These are phyloP conservation scores for Zygosaccharomyces pseudorouxii DNA, from an alignment of 805 yeast genomes.

Conservation along the genomic window DNA sequence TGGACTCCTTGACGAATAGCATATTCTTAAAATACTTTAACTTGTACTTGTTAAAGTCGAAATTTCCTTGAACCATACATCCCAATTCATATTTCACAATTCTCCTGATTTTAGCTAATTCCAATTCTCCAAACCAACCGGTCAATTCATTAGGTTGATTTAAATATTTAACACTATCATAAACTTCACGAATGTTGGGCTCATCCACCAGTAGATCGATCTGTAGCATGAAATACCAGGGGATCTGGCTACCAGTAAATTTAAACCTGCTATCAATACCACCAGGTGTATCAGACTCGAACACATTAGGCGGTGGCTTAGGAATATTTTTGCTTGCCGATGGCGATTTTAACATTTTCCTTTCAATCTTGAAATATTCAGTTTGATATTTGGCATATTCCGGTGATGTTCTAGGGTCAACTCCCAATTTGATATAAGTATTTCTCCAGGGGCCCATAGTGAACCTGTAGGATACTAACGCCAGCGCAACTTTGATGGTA, in stretches of 20 bases:
- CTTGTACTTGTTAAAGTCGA: constrained; percentile 40
- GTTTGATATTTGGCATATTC: constrained; percentile 67
- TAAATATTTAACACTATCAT: constrained; percentile 46
- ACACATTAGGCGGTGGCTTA: constrained; percentile 30
- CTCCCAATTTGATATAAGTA: constrained; percentile 71
- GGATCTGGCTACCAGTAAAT: constrained; percentile 69
- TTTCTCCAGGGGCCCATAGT: constrained; percentile 95
- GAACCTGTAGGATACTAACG: constrained; percentile 76
- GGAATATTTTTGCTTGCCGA: constrained; percentile 31
- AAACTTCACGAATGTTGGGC: constrained; percentile 48
- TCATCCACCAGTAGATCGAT: constrained; percentile 70
- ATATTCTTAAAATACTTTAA: constrained; percentile 40
- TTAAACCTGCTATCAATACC: constrained; percentile 46
- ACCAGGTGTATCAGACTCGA: constrained; percentile 32
- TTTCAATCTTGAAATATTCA: constrained; percentile 60
- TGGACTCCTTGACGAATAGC: constrained; percentile 38
- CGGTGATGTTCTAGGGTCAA: constrained; percentile 61
- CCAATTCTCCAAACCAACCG: constrained; percentile 74
- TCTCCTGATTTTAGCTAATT: constrained; percentile 59
- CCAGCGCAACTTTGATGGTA: constrained; percentile 68
- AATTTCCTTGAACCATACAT: constrained; percentile 50
- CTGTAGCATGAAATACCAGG: constrained; percentile 68
- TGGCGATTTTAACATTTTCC: constrained; percentile 26
- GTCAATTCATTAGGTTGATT: constrained; percentile 39
- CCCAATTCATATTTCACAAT: constrained; percentile 69